Conservation (phyloP, 306 rosid genomes). For the Quillaja saponaria region DNA sequence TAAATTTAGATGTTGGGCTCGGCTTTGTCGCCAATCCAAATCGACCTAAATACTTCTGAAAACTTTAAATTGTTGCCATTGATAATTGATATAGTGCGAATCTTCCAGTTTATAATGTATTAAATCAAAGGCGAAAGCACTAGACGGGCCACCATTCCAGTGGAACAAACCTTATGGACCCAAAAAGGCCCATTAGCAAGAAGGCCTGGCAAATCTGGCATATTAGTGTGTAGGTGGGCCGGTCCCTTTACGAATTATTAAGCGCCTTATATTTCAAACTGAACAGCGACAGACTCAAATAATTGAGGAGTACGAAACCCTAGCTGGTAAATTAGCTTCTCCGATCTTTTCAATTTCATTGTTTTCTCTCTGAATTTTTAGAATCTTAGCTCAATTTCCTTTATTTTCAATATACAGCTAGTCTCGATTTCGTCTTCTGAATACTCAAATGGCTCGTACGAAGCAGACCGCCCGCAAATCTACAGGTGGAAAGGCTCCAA, state of each 20-base stretch:
- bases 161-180: too few species aligned
- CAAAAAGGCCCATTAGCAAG: too few species aligned
- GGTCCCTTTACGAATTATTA: not conserved
- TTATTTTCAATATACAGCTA: not conserved
- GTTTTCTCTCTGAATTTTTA: not conserved
- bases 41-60: too few species aligned
- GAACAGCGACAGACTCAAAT: not conserved
- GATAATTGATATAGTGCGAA: too few species aligned
- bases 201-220: too few species aligned
- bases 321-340: slow-evolving; percentile 8
- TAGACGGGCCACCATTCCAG: too few species aligned
- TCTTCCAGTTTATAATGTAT: too few species aligned
- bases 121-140: too few species aligned
- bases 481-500: slow-evolving; percentile 41
- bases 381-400: not conserved
- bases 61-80: too few species aligned
- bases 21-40: too few species aligned
- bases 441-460: slow-evolving; percentile 40
- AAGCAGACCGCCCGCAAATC: slow-evolving; percentile 47
- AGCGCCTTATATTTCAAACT: not conserved
- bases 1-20: too few species aligned
- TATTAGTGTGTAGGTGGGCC: too few species aligned
- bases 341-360: not conserved
- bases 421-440: slow-evolving; percentile 2
- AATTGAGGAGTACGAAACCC: slow-evolving; percentile 24